phyloP scores from a whole-genome alignment of 2,329 filamentous ascomycete species.

The Meredithiella fracta region DNA sequence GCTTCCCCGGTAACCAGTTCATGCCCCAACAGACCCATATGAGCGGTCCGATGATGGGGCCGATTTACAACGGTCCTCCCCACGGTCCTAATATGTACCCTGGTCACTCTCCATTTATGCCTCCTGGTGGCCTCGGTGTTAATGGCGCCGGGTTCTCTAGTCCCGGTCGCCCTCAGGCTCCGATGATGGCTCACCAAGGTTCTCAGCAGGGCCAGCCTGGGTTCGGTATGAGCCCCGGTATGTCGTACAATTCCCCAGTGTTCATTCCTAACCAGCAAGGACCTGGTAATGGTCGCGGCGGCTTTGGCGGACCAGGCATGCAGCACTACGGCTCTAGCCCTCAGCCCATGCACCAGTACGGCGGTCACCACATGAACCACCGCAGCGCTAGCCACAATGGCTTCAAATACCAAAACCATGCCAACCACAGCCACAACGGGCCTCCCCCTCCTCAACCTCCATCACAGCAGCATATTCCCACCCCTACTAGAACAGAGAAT shows the following conservation, averaged over 20 bases:
- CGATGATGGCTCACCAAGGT: slow-evolving; percentile 89
- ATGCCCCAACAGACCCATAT: slow-evolving; percentile 62
- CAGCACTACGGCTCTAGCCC: slow-evolving; percentile 51
- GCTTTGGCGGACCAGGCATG: slow-evolving; percentile 40
- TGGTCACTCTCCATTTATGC: slow-evolving; percentile 47
- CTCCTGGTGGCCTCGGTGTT: slow-evolving; percentile 34
- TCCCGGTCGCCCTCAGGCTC: slow-evolving; percentile 59
- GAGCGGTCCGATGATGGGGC: slow-evolving; percentile 70
- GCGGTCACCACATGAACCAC: slow-evolving; percentile 13
- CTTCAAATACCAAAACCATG: slow-evolving; percentile 14
- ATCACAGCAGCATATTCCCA: slow-evolving; percentile 11
- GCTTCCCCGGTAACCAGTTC: slow-evolving; percentile 47
- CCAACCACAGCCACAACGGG: slow-evolving; percentile 7
- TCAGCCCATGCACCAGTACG: slow-evolving; percentile 48
- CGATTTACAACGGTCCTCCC: slow-evolving; percentile 55
- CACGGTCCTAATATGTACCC: slow-evolving; percentile 53
- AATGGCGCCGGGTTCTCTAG: slow-evolving; percentile 66
- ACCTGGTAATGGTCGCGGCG: slow-evolving; percentile 39
- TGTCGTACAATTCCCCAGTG: slow-evolving; percentile 59
- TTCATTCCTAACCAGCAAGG: slow-evolving; percentile 52
- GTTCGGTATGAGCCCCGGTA: slow-evolving; percentile 60
- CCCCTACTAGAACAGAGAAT: slow-evolving; percentile 12
- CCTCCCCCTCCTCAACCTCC: slow-evolving; percentile 4
- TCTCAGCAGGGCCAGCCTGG: slow-evolving; percentile 76
- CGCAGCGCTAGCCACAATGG: slow-evolving; percentile 13